phyloP scores from a whole-genome alignment of 2,329 filamentous ascomycete species.

The Phyllachora maydis region DNA sequence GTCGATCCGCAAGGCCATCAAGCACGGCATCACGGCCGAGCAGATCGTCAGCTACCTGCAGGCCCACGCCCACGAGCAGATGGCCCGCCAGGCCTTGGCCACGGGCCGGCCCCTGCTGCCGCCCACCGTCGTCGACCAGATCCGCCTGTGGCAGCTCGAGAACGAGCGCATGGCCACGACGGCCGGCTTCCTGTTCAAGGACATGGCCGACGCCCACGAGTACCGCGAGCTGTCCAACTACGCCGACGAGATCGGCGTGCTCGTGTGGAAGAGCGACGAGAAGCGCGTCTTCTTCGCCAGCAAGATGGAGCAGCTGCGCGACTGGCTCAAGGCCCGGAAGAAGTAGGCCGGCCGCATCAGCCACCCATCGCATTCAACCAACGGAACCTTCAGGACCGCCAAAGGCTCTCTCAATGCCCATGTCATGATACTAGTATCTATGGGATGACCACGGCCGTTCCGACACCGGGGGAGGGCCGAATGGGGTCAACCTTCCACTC shows the following conservation, averaged over 20 bases:
- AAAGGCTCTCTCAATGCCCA: neutral
- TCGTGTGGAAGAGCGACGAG: slow-evolving; percentile 68
- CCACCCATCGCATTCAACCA: too few species aligned
- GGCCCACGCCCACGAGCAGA: slow-evolving; percentile 85
- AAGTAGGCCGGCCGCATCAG: slow-evolving; percentile 15
- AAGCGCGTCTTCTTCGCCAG: slow-evolving; percentile 81
- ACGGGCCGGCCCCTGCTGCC: slow-evolving; percentile 56
- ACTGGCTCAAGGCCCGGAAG: slow-evolving; percentile 52
- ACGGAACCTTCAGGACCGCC: too few species aligned
- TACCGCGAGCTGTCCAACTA: slow-evolving; percentile 55
- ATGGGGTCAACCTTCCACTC: too few species aligned
- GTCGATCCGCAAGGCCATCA: slow-evolving; percentile 72
- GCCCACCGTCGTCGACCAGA: slow-evolving; percentile 92
- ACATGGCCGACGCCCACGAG: slow-evolving; percentile 54
- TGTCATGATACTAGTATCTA: too few species aligned
- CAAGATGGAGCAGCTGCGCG: slow-evolving; percentile 70
- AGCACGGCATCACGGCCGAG: slow-evolving; percentile 78
- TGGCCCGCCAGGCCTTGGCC: slow-evolving; percentile 45
- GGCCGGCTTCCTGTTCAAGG: slow-evolving; percentile 70
- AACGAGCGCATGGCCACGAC: slow-evolving; percentile 82
- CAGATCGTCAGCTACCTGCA: slow-evolving; percentile 90
- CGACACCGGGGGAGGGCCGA: too few species aligned
- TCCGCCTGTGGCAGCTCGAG: slow-evolving; percentile 92
- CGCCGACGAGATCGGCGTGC: slow-evolving; percentile 75
- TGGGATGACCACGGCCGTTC: too few species aligned